These are phyloP conservation scores for Meripilus lineatus DNA, from an alignment of 1,284 basidiomycete genomes.

Conservation along the genomic window DNA sequence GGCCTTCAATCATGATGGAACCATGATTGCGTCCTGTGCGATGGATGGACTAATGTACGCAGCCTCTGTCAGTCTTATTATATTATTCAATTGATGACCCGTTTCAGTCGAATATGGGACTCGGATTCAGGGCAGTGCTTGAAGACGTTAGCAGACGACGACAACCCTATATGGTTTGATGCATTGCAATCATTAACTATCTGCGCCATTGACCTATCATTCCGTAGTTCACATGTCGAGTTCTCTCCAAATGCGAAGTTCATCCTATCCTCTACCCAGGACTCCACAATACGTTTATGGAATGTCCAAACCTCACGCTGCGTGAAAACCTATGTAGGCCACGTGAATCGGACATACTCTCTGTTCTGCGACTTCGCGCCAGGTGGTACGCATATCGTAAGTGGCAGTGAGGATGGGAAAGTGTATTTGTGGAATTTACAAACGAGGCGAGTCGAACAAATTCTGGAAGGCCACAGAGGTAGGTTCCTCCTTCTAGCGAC, in stretches of 20 bases:
- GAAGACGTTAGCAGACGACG: conserved; percentile 94
- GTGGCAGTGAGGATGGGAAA: conserved; percentile 89
- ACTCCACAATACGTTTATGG: conserved; percentile 92
- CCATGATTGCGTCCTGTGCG: conserved; percentile 87
- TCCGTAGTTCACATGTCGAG: conserved; percentile 67
- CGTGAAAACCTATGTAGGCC: conserved; percentile 88
- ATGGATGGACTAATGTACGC: conserved; percentile 96
- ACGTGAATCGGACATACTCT: conserved; percentile 79
- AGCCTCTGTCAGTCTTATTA: background rate
- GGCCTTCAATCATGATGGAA: conserved; percentile 91
- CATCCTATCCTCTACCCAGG: conserved; percentile 85
- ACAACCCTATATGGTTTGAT: conserved; percentile 87
- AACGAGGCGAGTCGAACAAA: conserved; percentile 68
- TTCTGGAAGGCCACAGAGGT: conserved; percentile 81
- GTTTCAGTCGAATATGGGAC: conserved; percentile 89
- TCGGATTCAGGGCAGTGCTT: conserved; percentile 95
- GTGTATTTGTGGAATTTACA: conserved; percentile 92
- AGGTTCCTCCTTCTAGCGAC: conserved; percentile 14
- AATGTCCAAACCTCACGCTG: conserved; percentile 89
- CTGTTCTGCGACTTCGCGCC: conserved; percentile 59
- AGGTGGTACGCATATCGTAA: conserved; percentile 63
- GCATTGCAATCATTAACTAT: conserved; percentile 13
- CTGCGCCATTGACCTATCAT: conserved; percentile 8
- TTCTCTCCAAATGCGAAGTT: conserved; percentile 93
- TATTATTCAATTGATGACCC: conserved; percentile 10